Percentiles rank a stretch among this genome's conserved stretches.
Conservation (phyloP, 2,329 filamentous ascomycete genomes). For the Microascus cirrosus region DNA sequence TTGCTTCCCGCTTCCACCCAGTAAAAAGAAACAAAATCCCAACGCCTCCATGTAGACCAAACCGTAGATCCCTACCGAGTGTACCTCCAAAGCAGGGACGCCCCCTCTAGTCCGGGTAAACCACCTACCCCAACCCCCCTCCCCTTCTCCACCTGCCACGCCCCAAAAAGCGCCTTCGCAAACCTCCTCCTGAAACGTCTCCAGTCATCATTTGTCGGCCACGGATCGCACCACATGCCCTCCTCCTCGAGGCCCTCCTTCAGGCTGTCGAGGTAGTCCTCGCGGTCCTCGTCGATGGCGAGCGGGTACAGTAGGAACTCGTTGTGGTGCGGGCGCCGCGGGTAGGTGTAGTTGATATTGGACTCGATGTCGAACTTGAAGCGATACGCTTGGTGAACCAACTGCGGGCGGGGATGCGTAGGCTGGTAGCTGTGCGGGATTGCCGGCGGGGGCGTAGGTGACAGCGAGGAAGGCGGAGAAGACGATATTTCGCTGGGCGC, state of each 20-base stretch:
- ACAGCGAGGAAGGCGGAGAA: constrained; percentile 1
- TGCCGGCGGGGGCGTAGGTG: not conserved
- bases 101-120: constrained; percentile 9
- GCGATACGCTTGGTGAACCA: constrained; percentile 32
- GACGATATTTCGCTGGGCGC: not conserved
- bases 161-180: constrained; percentile 16
- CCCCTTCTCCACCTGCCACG: constrained; percentile 18
- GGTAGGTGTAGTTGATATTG: constrained; percentile 29
- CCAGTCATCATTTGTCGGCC: constrained; percentile 29
- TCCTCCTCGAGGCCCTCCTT: constrained; percentile 8
- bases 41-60: not conserved
- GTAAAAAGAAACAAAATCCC: not conserved
- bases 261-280: constrained; percentile 10
- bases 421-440: not conserved
- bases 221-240: constrained; percentile 21
- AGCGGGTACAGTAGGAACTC: constrained; percentile 25
- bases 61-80: not conserved
- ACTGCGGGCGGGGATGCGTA: constrained; percentile 15
- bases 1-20: not conserved
- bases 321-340: constrained; percentile 29
- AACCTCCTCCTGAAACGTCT: constrained; percentile 22
- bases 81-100: constrained; percentile 11
- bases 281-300: constrained; percentile 16
- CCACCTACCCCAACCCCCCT: constrained; percentile 4
- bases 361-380: constrained; percentile 35